Conservation (phyloP, 371 early-diverging fungal species). For the Actinomortierella ambigua region DNA sequence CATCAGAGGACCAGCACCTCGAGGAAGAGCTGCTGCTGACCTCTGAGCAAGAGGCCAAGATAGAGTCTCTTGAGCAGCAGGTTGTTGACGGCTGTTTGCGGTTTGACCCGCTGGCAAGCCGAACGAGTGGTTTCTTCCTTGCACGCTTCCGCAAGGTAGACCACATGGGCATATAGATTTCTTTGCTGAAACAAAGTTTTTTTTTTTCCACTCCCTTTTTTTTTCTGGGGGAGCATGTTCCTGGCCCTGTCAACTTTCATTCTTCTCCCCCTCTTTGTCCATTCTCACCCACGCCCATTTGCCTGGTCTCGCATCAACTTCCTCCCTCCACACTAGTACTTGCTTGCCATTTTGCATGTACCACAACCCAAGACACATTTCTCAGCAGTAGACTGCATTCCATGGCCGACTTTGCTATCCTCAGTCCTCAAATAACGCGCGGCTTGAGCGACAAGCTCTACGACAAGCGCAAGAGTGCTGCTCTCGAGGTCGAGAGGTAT, state of each 20-base stretch:
- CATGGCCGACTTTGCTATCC: slow-evolving; percentile 48
- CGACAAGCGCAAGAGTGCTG: slow-evolving; percentile 88
- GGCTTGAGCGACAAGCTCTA: slow-evolving; percentile 87
- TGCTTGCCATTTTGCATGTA: too few relatives aligned
- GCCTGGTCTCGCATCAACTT: neutral
- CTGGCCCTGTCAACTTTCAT: neutral
- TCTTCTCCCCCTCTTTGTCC: neutral
- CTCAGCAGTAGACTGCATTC: slow-evolving; percentile 1
- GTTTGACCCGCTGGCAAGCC: slow-evolving; percentile 68
- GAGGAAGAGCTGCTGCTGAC: slow-evolving; percentile 15
- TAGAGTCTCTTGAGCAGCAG: slow-evolving; percentile 23
- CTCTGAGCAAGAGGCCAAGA: slow-evolving; percentile 19
- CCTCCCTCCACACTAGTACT: too few relatives aligned
- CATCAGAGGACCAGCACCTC: too few relatives aligned
- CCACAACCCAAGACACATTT: slow-evolving; percentile 1
- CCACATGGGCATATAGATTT: slow-evolving; percentile 1
- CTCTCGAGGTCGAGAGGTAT: slow-evolving; percentile 86
- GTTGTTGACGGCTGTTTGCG: slow-evolving; percentile 49
- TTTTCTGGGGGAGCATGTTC: neutral
- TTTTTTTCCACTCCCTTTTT: slow-evolving; percentile 3
- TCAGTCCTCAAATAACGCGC: slow-evolving; percentile 50
- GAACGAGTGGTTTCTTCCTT: slow-evolving; percentile 78
- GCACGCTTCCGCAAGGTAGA: slow-evolving; percentile 67
- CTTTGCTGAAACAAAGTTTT: neutral
- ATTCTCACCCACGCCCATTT: neutral